A percentile compares a stretch with the other conserved stretches of the same genome.
Evolutionary conservation across 2,329 filamentous ascomycete genomes (phyloP).

Genomic region (Colletotrichum sp.): DNA sequence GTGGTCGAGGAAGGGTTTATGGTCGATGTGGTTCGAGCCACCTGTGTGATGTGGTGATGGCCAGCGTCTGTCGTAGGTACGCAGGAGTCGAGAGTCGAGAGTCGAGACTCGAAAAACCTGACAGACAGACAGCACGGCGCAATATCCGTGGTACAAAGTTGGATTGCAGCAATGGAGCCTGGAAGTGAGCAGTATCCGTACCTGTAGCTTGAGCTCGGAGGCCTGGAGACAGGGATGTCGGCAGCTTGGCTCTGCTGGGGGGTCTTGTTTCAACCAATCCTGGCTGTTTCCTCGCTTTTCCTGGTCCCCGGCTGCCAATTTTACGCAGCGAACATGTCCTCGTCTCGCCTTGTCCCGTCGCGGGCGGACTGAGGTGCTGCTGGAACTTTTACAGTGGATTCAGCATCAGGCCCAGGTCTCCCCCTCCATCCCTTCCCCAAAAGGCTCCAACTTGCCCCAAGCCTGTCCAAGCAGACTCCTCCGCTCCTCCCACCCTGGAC

Average conservation of each 20-base stretch:
- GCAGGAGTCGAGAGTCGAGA: neutral
- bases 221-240: neutral
- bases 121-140: neutral
- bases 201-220: neutral
- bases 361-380: neutral
- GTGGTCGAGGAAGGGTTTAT: neutral
- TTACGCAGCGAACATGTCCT: neutral
- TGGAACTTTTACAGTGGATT: neutral
- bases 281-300: neutral
- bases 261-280: neutral
- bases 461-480: neutral
- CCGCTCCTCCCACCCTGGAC: neutral
- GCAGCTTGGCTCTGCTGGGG: neutral
- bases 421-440: neutral
- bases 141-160: neutral
- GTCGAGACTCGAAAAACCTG: neutral
- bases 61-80: neutral
- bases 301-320: constrained; percentile 3
- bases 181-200: neutral
- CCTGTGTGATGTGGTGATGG: neutral
- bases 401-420: neutral
- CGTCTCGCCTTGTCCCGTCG: neutral
- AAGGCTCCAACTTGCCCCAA: neutral
- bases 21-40: neutral
- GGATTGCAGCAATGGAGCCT: neutral